A percentile compares a stretch with the other conserved stretches of the same genome.
These are phyloP conservation scores for Pogostemon cablin DNA, from an alignment of 257 asterid genomes.

Conservation along the genomic window DNA sequence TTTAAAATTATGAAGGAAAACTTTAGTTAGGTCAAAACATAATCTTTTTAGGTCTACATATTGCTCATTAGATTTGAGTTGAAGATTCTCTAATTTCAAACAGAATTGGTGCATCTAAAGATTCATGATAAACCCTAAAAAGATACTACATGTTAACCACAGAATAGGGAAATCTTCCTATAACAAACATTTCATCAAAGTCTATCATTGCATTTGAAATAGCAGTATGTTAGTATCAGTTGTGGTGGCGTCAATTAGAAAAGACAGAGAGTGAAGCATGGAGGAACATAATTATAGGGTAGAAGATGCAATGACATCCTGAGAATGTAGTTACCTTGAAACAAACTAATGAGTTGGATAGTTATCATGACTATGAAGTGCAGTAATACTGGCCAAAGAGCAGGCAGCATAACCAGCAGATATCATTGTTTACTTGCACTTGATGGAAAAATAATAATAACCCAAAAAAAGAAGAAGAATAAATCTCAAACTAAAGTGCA, in stretches of 20 bases:
- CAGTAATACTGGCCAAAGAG: neutral
- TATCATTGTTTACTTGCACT: neutral
- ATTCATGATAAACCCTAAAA: conserved; percentile 4
- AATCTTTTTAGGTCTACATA: neutral
- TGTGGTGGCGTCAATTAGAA: conserved; percentile 1
- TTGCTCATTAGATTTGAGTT: neutral
- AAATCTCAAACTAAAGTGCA: neutral
- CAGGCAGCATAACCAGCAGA: neutral
- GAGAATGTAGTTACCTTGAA: neutral
- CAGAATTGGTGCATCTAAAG: neutral
- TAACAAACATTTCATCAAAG: conserved; percentile 15
- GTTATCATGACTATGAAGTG: conserved; percentile 2
- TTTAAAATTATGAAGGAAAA: too few species aligned
- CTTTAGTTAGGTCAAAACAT: too few species aligned
- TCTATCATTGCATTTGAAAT: neutral
- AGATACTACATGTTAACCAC: neutral
- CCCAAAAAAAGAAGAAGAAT: neutral
- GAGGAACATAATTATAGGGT: conserved; percentile 1
- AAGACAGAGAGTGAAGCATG: neutral
- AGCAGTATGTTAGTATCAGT: neutral
- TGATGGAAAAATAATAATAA: neutral
- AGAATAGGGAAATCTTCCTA: conserved; percentile 11
- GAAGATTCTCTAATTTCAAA: neutral
- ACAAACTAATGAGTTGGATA: neutral
- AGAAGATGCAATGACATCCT: neutral